Conservation (phyloP, 345 rosid species). For the Mallotus nudiflorus region DNA sequence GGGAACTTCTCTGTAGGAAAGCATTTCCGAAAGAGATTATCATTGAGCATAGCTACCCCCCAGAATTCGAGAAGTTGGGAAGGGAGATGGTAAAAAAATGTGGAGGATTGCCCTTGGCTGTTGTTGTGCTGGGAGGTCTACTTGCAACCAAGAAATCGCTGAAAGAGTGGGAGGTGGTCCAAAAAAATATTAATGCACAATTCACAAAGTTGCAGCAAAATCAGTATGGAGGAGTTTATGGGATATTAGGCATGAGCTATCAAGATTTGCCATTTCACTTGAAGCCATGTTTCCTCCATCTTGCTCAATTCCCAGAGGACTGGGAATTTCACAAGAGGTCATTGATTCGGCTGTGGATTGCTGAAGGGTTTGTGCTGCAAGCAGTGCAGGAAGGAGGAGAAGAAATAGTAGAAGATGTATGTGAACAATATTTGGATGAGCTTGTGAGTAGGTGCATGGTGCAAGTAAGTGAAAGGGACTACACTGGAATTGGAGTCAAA, state of each 20-base stretch:
- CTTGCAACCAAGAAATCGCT: neutral
- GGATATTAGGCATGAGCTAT: neutral
- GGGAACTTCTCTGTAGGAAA: conserved; percentile 7
- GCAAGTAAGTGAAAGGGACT: neutral
- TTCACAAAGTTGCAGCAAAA: neutral
- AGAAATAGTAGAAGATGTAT: neutral
- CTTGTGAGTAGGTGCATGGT: conserved; percentile 2
- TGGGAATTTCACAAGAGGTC: neutral
- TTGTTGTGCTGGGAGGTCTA: conserved; percentile 15
- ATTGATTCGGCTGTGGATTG: conserved; percentile 17
- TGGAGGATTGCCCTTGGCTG: conserved; percentile 25
- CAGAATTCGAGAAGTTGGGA: neutral
- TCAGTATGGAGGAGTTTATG: conserved; percentile 14
- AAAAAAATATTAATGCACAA: neutral
- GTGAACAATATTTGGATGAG: conserved; percentile 11
- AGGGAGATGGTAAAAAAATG: conserved; percentile 18
- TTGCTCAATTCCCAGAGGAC: conserved; percentile 10
- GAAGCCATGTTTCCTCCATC: conserved; percentile 19
- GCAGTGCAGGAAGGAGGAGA: neutral
- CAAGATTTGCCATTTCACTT: conserved; percentile 1
- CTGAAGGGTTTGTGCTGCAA: conserved; percentile 17
- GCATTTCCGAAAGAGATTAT: neutral
- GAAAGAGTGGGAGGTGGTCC: conserved; percentile 6
- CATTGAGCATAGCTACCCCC: neutral
- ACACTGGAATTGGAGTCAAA: neutral